Evolutionary conservation across 805 yeast genomes (phyloP), one percentile per base, ranked within the genome.

Genomic region (Suhomyces tanzawaensis): DNA sequence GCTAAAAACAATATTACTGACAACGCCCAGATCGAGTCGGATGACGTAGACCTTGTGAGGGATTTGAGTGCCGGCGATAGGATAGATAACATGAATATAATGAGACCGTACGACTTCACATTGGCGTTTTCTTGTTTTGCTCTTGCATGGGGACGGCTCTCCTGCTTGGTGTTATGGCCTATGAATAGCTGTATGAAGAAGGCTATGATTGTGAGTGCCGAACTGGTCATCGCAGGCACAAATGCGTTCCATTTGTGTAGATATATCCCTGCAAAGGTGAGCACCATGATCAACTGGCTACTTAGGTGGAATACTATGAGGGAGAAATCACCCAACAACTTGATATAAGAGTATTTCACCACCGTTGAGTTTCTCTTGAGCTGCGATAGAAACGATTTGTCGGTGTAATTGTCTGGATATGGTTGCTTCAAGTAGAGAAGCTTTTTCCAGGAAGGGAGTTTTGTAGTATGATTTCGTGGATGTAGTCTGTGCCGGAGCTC

Each of bases 21-120:
- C 4, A 93, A 61, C 0, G 95, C 89, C 97, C 98, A 91, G 42
- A 93, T 88, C 12, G 96, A 87, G 64, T 93, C 98, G 0, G 93
- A 83, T 0, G 96, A 79, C 0, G 96, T 88, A 0, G 96, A 84
- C 51, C 81, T 79, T 0, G 96, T 88, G 29, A 93, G 70, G 0
- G 96, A 88, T 49, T 86, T 84, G 34, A 93, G 72, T 1, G 93
- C 91, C 0, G 99, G 99, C 0, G 97, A 85, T 29, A 91, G 68
- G 1, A 93, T 81, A 29, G 88, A 66, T 28, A 90, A 65, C 3
- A 85, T 76, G 41, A 90, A 75, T 1, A 82, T 71, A 9, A 90
- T 81, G 19, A 93, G 63, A 3, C 78, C 41, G 2, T 87, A 76
- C 1, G 95, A 83, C 57, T 85, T 86, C 24, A 82, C 12, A 29